Evolutionary conservation across 495 filamentous ascomycete species (phyloP).

Genomic region (Aspergillus incahuasiensis): DNA sequence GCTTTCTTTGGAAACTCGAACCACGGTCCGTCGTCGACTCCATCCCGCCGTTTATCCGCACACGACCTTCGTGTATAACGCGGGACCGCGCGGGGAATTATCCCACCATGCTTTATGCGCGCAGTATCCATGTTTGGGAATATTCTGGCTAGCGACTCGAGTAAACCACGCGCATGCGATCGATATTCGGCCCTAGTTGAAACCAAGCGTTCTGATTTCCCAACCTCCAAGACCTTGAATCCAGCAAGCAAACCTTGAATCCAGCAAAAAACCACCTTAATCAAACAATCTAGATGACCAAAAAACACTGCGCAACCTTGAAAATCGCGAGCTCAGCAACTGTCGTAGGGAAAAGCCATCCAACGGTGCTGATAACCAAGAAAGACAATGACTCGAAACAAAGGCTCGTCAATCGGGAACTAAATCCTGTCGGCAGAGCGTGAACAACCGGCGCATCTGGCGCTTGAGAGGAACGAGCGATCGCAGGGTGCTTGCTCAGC

Average conservation of each 20-base stretch:
- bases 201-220: background rate
- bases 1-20: background rate
- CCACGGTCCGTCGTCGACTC: background rate
- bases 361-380: background rate
- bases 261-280: background rate
- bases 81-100: background rate
- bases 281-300: background rate
- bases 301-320: background rate
- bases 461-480: background rate
- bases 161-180: constrained; percentile 11
- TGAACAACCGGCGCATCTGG: constrained; percentile 7
- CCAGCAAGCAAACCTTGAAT: background rate
- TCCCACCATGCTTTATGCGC: background rate
- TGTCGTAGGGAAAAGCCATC: background rate
- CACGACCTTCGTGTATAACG: background rate
- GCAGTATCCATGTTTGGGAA: constrained; percentile 10
- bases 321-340: background rate
- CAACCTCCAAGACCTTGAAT: background rate
- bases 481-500: constrained; percentile 10
- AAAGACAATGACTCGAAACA: background rate
- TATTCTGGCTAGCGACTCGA: background rate
- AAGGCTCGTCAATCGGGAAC: constrained; percentile 1
- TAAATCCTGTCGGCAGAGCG: background rate
- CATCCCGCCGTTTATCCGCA: background rate
- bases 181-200: background rate